A percentile compares a stretch with the other conserved stretches of the same genome.
Conservation (phyloP, 2,329 filamentous ascomycete genomes). For the Diaporthe amygdali region DNA sequence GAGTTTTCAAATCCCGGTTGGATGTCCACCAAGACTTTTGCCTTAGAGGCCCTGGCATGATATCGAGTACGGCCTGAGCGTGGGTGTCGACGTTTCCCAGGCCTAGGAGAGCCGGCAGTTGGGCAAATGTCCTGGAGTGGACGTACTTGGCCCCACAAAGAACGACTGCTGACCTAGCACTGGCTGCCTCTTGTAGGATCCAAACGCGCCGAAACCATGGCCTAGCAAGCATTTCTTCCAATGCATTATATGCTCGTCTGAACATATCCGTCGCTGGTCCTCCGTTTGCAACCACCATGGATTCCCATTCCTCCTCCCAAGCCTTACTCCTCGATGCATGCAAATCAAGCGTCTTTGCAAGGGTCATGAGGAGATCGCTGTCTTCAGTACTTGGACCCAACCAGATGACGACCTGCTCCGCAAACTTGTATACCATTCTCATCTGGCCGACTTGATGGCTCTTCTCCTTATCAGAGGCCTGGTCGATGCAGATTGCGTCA, state of each 20-base stretch:
- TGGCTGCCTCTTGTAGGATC: slow-evolving; percentile 13
- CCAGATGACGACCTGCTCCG: slow-evolving; percentile 27
- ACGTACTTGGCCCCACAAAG: background rate
- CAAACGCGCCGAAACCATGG: slow-evolving; percentile 24
- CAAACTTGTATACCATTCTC: slow-evolving; percentile 22
- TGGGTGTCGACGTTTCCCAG: background rate
- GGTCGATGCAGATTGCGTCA: slow-evolving; percentile 22
- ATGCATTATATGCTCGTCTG: background rate
- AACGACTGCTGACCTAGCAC: background rate
- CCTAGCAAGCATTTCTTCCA: background rate
- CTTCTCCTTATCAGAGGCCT: slow-evolving; percentile 19
- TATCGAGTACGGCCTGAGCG: background rate
- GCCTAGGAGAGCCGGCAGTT: background rate
- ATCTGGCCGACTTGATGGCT: slow-evolving; percentile 27
- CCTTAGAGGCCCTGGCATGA: background rate
- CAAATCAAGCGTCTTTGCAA: background rate
- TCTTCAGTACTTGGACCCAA: slow-evolving; percentile 14
- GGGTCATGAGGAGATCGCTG: background rate
- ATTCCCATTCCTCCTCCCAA: background rate
- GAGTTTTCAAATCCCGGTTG: background rate
- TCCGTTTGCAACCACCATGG: background rate
- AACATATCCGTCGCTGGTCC: background rate
- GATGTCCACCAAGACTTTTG: background rate
- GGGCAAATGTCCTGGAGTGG: background rate
- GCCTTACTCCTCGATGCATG: background rate